Base-by-base conservation (phyloP, 306 rosid genomes). In the Sicyos edulis region DNA sequence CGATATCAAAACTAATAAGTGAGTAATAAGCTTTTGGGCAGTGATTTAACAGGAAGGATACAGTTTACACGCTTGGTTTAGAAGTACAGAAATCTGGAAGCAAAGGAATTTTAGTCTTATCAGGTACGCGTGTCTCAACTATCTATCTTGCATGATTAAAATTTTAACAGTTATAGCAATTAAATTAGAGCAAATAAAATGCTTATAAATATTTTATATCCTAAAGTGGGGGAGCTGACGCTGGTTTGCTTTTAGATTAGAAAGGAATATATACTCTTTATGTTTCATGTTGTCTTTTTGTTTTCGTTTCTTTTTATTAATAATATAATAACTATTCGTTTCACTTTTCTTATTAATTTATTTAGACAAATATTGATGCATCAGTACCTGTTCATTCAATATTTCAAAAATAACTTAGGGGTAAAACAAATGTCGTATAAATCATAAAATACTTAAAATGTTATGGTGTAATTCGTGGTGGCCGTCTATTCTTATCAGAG, bases 261-360 rank as follows among this genome's bases (percentile, higher is more conserved):
- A 61, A 61, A 34, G 49, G 68, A 61, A 61, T 61, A 61, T 61
- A 32, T 61, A 61, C 49, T 34, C 66, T 60, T 61, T 58, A 29
- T 32, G 68, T 61, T 21, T 15, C 22, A 61, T 10, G 22, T 34
- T 4, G 45, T 61, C 21, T 61, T 6, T 13, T 5, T 24, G 29
- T 14, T 59, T 37, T 37, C 24, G 42, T 24, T 58, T 29, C 44
- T 60, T 60, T 60, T 32, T 1, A 26, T 26, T 26, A 26, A 26
- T 37, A 37, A 37, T 3, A 29, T 16, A 0, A 40, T 3, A 24
- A 15, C 14, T 29, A 60, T 20, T 7, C 8, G 29, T 60, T 60
- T 14, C 2, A 6, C 5, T 29, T 60, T 29, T 10, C 32, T 61
- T 50, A 61, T 61, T 32, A 7, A 10, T 29, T 59, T 59, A 24